Percentiles rank a stretch among this genome's conserved stretches.
Evolutionary conservation across 2,329 filamentous ascomycete genomes (phyloP).

Genomic region (Diaporthe sp.): DNA sequence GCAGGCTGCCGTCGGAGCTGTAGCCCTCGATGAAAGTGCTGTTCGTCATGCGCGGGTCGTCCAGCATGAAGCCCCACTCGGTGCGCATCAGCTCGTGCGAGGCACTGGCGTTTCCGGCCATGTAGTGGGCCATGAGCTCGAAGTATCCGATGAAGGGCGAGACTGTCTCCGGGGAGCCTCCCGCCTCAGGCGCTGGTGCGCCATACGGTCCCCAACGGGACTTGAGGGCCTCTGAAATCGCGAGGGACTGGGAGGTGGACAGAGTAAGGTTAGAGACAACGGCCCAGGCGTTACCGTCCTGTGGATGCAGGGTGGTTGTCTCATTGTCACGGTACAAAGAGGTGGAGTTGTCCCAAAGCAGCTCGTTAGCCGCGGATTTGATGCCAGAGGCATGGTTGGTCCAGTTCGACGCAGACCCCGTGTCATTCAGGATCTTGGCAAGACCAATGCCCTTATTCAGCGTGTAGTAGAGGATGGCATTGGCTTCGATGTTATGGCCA

Average conservation of each 20-base stretch:
- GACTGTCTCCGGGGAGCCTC: constrained; percentile 47
- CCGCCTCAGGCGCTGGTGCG: constrained; percentile 46
- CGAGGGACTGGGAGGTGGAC: neutral
- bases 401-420: constrained; percentile 24
- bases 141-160: constrained; percentile 51
- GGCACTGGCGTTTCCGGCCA: constrained; percentile 40
- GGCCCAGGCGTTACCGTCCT: constrained; percentile 41
- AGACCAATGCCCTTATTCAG: constrained; percentile 63
- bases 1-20: constrained; percentile 56
- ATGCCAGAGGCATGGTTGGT: constrained; percentile 20
- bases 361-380: constrained; percentile 32
- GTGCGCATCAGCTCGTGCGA: constrained; percentile 48
- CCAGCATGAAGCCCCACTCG: constrained; percentile 64
- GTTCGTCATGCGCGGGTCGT: constrained; percentile 65
- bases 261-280: constrained; percentile 20
- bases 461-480: constrained; percentile 64
- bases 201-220: constrained; percentile 40
- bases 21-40: constrained; percentile 66
- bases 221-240: constrained; percentile 39
- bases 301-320: constrained; percentile 34
- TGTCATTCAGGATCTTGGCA: constrained; percentile 57
- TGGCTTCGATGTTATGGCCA: constrained; percentile 64
- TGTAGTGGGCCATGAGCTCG: constrained; percentile 51
- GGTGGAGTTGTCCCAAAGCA: constrained; percentile 32
- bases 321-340: constrained; percentile 42